Evolutionary conservation across 495 filamentous ascomycete genomes (phyloP).

Genomic region (Hyaloscypha variabilis): DNA sequence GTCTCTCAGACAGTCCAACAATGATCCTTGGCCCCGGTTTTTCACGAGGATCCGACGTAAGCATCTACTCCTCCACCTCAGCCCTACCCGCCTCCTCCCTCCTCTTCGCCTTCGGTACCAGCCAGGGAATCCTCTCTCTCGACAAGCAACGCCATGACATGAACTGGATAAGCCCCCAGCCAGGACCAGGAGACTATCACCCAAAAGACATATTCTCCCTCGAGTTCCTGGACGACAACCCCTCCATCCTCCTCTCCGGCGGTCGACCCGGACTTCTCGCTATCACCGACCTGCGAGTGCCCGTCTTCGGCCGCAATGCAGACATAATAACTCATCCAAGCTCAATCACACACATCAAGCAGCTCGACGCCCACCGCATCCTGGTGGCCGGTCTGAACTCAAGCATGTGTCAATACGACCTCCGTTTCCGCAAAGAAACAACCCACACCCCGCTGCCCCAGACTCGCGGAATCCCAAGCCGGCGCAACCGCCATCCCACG

Average conservation of each 20-base stretch:
- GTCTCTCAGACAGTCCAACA: not conserved
- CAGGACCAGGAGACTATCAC: not conserved
- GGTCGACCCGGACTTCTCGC: slow-evolving; percentile 23
- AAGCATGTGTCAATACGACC: slow-evolving; percentile 31
- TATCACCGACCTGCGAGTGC: slow-evolving; percentile 28
- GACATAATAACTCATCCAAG: slow-evolving; percentile 28
- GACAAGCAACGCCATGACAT: slow-evolving; percentile 17
- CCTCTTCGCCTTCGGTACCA: slow-evolving; percentile 30
- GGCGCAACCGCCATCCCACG: slow-evolving; percentile 1
- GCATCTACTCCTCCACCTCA: slow-evolving; percentile 21
- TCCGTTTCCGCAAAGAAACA: slow-evolving; percentile 27
- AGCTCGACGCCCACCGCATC: slow-evolving; percentile 25
- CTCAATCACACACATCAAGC: slow-evolving; percentile 32
- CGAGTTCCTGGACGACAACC: slow-evolving; percentile 22
- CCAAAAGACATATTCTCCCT: slow-evolving; percentile 26
- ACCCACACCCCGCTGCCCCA: not conserved
- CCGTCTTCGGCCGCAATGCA: not conserved
- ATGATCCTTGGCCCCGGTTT: slow-evolving; percentile 5
- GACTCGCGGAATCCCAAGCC: not conserved
- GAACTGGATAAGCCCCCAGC: slow-evolving; percentile 16
- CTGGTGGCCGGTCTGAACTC: slow-evolving; percentile 31
- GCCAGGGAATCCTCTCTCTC: slow-evolving; percentile 21
- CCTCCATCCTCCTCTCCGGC: slow-evolving; percentile 27
- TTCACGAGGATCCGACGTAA: slow-evolving; percentile 11
- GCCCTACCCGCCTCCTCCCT: slow-evolving; percentile 17